Conservation (phyloP, 805 yeast genomes). For the Spathaspora hagerdaliae region DNA sequence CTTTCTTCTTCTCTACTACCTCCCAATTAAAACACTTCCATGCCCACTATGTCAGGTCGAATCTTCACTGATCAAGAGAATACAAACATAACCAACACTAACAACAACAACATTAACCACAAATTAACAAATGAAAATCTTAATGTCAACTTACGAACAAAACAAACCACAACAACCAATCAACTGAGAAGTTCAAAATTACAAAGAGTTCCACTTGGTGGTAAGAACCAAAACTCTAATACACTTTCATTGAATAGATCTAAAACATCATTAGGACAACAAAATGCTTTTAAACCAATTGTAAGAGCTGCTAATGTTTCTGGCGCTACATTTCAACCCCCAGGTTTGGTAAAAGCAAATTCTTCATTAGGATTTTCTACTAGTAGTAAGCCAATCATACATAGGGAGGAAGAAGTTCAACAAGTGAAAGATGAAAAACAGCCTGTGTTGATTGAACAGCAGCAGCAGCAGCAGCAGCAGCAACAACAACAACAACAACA, state of each 20-base stretch:
- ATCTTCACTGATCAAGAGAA: too few species aligned
- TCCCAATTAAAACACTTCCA: too few species aligned
- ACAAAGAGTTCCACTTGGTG: conserved; percentile 35
- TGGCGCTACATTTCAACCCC: conserved; percentile 11
- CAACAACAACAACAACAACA: background rate
- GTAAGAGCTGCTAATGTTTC: background rate
- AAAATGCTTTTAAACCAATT: background rate
- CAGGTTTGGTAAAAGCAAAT: conserved; percentile 29
- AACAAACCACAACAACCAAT: background rate
- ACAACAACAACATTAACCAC: too few species aligned
- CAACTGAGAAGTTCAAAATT: background rate
- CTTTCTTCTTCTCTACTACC: too few species aligned
- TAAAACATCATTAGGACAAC: conserved; percentile 15
- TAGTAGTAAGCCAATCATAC: background rate
- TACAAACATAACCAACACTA: too few species aligned
- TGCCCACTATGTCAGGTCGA: too few species aligned
- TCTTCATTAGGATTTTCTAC: conserved; percentile 35
- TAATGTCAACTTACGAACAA: too few species aligned
- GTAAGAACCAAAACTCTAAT: conserved; percentile 31
- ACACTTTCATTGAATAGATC: conserved; percentile 28
- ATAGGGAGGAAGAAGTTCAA: background rate
- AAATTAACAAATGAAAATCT: too few species aligned
- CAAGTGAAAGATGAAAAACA: background rate
- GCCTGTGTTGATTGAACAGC: background rate
- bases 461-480: conserved; percentile 1